Evolutionary conservation across 2,329 filamentous ascomycete species (phyloP), one percentile per base, ranked within the genome.

Genomic region (Fusarium tjaetaba): DNA sequence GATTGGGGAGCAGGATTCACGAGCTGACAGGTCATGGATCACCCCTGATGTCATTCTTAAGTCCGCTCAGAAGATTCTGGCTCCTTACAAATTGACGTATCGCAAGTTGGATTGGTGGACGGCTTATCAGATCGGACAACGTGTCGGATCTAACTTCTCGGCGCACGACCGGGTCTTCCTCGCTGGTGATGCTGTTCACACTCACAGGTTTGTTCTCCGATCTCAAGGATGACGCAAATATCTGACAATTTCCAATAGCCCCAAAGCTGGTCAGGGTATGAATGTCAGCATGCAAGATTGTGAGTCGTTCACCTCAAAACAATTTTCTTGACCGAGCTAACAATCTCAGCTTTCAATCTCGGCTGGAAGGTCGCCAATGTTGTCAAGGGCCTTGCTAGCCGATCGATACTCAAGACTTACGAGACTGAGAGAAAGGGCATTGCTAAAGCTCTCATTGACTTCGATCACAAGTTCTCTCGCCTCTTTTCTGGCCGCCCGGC

Each of bases 231-330:
- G 13, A 5, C 4, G 4, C 15, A 22, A 28, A 16, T 4, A 2
- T 5, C 24, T 45, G 22, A 58, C 16, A 39, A 20, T 15, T 7
- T 15, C 11, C 24, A 43, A 42, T 14, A 63, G 61, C 7, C 90
- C 90, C 26, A 92, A 92, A 76, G 90, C 89, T 1, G 90, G 90
- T 4, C 91, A 93, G 77, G 91, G 92, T 18, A 93, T 93, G 91
- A 94, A 94, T 73, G 88, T 92, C 5, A 88, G 86, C 36, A 92
- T 94, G 88, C 91, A 92, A 74, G 92, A 94, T 78, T 64, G 60
- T 62, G 3, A 62, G 60, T 62, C 7, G n/a, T n/a, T 16, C 34
- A 32, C 32, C 32, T 32, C 32, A 32, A 14, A 32, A 32, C 32
- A 32, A 32, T 32, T 32, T 32, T 32, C 32, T 32, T 32, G 13